phyloP scores from a whole-genome alignment of 805 yeast genomes.

The Candida incommunis region DNA sequence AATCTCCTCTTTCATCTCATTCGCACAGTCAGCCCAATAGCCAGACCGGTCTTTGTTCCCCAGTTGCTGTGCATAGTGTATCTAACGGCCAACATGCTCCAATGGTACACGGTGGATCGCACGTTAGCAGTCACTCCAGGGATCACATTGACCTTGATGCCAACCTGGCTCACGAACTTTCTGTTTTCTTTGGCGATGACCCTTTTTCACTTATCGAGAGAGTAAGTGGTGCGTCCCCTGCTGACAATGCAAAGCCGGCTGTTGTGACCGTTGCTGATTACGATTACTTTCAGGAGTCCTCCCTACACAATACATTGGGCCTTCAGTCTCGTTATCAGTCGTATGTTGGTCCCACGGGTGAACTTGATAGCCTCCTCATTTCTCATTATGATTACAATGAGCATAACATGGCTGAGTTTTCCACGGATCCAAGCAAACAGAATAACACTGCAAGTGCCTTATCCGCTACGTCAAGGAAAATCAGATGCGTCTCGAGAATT shows the following conservation, averaged over 20 bases:
- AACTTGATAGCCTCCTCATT: constrained; percentile 15
- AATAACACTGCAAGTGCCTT: no score
- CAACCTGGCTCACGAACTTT: background rate
- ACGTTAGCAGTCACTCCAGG: no score
- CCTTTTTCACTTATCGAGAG: background rate
- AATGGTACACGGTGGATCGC: no score
- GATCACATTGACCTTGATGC: background rate
- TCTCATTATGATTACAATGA: constrained; percentile 13
- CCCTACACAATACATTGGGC: constrained; percentile 15
- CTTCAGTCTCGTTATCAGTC: constrained; percentile 16
- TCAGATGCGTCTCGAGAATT: constrained; percentile 7
- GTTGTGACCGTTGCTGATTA: constrained; percentile 14
- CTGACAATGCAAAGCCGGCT: background rate
- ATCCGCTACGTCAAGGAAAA: constrained; percentile 8
- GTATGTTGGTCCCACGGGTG: constrained; percentile 14
- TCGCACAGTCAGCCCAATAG: no score
- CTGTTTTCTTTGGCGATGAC: background rate
- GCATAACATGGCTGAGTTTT: constrained; percentile 9
- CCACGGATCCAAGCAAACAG: constrained; percentile 6
- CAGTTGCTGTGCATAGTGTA: no score
- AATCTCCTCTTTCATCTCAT: no score
- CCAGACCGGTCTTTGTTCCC: no score
- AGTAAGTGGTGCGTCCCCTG: background rate
- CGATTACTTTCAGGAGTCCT: constrained; percentile 14
- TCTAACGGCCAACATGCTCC: no score